These are phyloP conservation scores for Wickerhamomyces sp. DNA, from an alignment of 1,139 yeast species.

Conservation along the genomic window DNA sequence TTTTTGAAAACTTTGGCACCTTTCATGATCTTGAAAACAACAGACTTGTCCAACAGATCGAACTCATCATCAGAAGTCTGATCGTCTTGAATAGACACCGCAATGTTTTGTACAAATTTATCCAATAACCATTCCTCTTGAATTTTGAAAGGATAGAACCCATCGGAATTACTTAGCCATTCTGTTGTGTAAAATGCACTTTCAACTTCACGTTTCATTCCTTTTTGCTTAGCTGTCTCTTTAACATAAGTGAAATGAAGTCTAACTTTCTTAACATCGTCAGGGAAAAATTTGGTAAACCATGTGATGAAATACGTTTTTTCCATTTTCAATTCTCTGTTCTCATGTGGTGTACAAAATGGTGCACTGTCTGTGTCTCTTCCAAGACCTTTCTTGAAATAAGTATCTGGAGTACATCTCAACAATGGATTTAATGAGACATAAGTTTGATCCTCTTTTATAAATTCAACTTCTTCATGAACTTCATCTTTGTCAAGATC, in stretches of 20 bases:
- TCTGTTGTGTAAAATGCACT: conserved; percentile 63
- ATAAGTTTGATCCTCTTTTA: conserved; percentile 67
- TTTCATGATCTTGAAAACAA: conserved; percentile 49
- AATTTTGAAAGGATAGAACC: conserved; percentile 57
- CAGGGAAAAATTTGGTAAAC: conserved; percentile 59
- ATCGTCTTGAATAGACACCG: conserved; percentile 70
- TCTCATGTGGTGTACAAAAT: conserved; percentile 75
- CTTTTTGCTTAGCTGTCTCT: conserved; percentile 50
- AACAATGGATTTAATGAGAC: conserved; percentile 68
- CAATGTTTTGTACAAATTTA: conserved; percentile 39
- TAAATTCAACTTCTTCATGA: conserved; percentile 46
- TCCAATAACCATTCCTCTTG: conserved; percentile 58
- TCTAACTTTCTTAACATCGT: conserved; percentile 45
- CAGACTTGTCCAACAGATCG: conserved; percentile 44
- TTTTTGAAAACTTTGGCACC: conserved; percentile 59
- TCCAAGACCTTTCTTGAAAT: conserved; percentile 58
- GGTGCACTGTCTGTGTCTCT: conserved; percentile 60
- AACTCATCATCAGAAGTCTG: conserved; percentile 61
- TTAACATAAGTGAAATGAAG: conserved; percentile 63
- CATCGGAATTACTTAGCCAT: conserved; percentile 64
- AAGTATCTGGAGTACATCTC: conserved; percentile 79
- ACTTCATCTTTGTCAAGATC: conserved; percentile 58
- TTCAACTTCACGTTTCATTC: conserved; percentile 41
- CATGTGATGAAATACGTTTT: conserved; percentile 72
- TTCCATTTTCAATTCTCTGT: conserved; percentile 48